A percentile compares a stretch with the other conserved stretches of the same genome.
Conservation (phyloP, 306 rosid genomes). For the Vigna hirtella region DNA sequence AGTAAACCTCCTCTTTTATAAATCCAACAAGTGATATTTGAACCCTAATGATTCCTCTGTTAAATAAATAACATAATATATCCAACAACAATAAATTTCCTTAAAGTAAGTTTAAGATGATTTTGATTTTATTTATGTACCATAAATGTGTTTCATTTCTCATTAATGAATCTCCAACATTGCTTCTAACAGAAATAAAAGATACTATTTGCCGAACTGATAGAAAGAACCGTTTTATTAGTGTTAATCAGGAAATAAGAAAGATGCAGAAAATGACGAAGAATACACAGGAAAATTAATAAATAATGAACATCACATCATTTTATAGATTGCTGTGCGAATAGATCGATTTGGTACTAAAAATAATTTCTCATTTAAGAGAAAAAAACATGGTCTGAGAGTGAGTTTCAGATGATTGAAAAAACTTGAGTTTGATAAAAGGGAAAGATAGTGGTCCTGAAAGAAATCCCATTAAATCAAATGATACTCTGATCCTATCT, state of each 20-base stretch:
- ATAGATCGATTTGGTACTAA: not conserved
- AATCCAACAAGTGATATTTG: no score
- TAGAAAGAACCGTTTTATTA: not conserved
- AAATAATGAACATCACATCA: not conserved
- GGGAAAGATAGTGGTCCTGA: not conserved
- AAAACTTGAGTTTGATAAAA: not conserved
- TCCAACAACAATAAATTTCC: no score
- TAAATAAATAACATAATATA: no score
- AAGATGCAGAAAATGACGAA: not conserved
- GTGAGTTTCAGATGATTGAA: not conserved
- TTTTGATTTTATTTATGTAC: no score
- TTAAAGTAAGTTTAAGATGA: no score
- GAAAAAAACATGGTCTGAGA: not conserved
- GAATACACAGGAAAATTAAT: not conserved
- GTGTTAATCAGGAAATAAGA: not conserved
- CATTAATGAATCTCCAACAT: no score
- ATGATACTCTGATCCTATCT: constrained; percentile 45
- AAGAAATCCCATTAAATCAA: constrained; percentile 42
- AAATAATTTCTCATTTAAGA: not conserved
- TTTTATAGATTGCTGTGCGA: not conserved
- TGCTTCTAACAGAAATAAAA: no score
- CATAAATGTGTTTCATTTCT: no score
- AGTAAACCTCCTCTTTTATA: no score
- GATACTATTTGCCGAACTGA: not conserved
- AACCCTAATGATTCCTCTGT: no score